phyloP scores from a whole-genome alignment of 1,284 basidiomycete genomes.

The Ustilago nuda region DNA sequence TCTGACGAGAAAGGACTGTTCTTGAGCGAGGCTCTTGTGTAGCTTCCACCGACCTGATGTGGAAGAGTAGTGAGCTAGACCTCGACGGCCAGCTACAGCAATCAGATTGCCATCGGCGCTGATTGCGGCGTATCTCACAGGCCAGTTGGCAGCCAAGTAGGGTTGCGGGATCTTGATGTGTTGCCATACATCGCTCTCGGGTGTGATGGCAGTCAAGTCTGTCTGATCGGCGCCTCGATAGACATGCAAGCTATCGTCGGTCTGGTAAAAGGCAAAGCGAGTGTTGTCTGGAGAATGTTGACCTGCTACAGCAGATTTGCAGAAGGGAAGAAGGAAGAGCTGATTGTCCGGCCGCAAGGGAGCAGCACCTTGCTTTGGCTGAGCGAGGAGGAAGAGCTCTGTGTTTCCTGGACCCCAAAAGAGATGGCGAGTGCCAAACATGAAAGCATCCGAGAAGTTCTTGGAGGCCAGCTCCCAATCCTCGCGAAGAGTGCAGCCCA shows the following conservation, averaged over 20 bases:
- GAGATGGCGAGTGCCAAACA: slow-evolving; percentile 77
- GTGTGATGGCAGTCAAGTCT: slow-evolving; percentile 97
- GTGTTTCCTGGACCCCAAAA: slow-evolving; percentile 65
- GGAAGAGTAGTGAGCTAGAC: slow-evolving; percentile 92
- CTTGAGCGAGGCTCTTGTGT: slow-evolving; percentile 85
- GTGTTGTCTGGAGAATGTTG: slow-evolving; percentile 95
- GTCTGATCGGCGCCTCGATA: slow-evolving; percentile 97
- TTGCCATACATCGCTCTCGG: slow-evolving; percentile 86
- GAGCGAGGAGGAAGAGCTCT: slow-evolving; percentile 53
- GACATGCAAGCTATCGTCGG: slow-evolving; percentile 93
- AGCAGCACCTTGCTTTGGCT: slow-evolving; percentile 19
- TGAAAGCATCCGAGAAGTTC: slow-evolving; percentile 79
- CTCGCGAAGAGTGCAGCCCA: slow-evolving; percentile 79
- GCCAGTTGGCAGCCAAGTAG: slow-evolving; percentile 93
- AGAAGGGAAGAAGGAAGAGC: slow-evolving; percentile 76
- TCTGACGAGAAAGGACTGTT: slow-evolving; percentile 86
- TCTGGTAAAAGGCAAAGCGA: slow-evolving; percentile 91
- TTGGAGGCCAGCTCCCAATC: slow-evolving; percentile 73
- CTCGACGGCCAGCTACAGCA: slow-evolving; percentile 90
- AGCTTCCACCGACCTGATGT: slow-evolving; percentile 95
- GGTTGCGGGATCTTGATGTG: slow-evolving; percentile 80
- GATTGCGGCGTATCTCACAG: slow-evolving; percentile 90
- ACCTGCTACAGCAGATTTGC: slow-evolving; percentile 90
- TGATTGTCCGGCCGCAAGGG: slow-evolving; percentile 39
- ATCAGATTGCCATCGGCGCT: slow-evolving; percentile 90